A percentile compares a stretch with the other conserved stretches of the same genome.
phyloP scores from a whole-genome alignment of 192 early-diverging fungal genomes.

The Backusella luteola region DNA sequence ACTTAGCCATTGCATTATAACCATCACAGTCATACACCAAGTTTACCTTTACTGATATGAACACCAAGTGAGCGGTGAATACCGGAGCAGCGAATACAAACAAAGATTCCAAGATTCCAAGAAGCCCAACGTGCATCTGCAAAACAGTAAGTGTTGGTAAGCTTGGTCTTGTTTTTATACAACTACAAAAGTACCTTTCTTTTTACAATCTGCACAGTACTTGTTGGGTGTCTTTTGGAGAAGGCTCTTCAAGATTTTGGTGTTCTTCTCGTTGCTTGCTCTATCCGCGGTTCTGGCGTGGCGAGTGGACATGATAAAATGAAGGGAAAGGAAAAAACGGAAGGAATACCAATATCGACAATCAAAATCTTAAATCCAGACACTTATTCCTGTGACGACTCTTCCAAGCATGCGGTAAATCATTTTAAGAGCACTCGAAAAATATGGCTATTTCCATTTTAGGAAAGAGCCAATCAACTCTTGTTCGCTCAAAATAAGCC shows the following conservation, averaged over 20 bases:
- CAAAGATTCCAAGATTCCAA: constrained; percentile 60
- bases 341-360: neutral
- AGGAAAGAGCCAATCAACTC: neutral
- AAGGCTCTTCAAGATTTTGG: constrained; percentile 67
- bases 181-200: constrained; percentile 54
- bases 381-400: neutral
- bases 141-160: neutral
- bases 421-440: neutral
- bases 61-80: constrained; percentile 82
- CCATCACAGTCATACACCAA: neutral
- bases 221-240: constrained; percentile 69
- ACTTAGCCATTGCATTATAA: neutral
- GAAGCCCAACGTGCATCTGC: constrained; percentile 76
- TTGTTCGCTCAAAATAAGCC: neutral
- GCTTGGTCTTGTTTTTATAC: neutral
- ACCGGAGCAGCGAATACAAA: constrained; percentile 67
- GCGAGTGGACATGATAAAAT: constrained; percentile 56
- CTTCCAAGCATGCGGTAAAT: too few relatives aligned
- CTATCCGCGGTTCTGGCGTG: constrained; percentile 64
- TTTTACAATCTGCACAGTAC: constrained; percentile 78
- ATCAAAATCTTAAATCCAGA: too few relatives aligned
- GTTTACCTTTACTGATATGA: constrained; percentile 78
- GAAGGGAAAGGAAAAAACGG: constrained; percentile 1
- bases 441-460: neutral
- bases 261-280: constrained; percentile 68